Evolutionary conservation across 768 basidiomycete species (phyloP).

Genomic region (Fomitopsis pulvina): DNA sequence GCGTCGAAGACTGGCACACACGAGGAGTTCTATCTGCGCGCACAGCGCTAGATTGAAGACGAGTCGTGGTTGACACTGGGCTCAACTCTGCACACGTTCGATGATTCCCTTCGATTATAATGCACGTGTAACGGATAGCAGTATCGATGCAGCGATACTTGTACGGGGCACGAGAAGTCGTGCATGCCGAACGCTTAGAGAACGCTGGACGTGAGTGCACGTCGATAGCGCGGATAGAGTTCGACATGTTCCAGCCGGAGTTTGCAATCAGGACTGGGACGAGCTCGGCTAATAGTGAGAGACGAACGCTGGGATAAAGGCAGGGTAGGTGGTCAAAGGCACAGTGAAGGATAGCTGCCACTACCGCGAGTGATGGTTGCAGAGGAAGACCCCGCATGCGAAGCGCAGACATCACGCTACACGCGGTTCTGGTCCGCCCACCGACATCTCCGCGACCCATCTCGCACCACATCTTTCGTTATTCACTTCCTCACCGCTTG

Average conservation of each 20-base stretch:
- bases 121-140: neutral
- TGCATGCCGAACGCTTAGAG: neutral
- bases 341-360: neutral
- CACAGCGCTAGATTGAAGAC: no score
- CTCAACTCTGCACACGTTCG: no score
- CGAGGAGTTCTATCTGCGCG: no score
- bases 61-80: no score
- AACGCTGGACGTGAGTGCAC: neutral
- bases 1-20: no score
- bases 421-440: conserved; percentile 4
- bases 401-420: conserved; percentile 6
- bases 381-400: neutral
- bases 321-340: neutral
- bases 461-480: conserved; percentile 5
- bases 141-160: neutral
- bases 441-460: conserved; percentile 4
- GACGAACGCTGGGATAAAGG: neutral
- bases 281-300: neutral
- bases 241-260: neutral
- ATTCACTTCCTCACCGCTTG: conserved; percentile 9
- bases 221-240: neutral
- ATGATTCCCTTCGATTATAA: neutral
- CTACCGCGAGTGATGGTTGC: neutral
- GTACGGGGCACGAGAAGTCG: neutral
- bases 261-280: neutral